Percentiles rank a stretch among this genome's conserved stretches.
Evolutionary conservation across 179 eudicot species (phyloP).

Genomic region (Corrigiola litoralis): DNA sequence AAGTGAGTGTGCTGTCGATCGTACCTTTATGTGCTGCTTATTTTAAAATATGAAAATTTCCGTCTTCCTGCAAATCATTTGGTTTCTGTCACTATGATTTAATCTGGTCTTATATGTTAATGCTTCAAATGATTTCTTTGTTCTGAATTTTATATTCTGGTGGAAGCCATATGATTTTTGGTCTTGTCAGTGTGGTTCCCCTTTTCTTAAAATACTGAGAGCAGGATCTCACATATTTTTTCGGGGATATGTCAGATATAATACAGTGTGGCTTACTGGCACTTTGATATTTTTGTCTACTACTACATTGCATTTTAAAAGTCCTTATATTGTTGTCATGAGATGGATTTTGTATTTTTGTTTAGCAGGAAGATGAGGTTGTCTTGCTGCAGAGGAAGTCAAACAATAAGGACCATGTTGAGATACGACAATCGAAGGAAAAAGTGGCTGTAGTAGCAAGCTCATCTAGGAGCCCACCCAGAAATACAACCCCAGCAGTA

Average conservation of each 20-base stretch:
- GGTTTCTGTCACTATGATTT: too few relatives aligned
- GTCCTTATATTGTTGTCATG: neutral
- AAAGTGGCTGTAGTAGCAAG: conserved; percentile 25
- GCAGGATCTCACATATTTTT: too few relatives aligned
- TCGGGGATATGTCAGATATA: too few relatives aligned
- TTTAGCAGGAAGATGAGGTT: conserved; percentile 43
- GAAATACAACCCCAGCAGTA: conserved; percentile 17
- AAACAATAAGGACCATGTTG: conserved; percentile 33
- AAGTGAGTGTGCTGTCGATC: conserved; percentile 37
- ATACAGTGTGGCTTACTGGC: too few relatives aligned
- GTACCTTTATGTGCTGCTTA: neutral
- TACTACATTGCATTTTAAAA: too few relatives aligned
- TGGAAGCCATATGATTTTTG: neutral
- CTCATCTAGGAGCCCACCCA: conserved; percentile 44
- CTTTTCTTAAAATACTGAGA: too few relatives aligned
- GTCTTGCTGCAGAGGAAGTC: conserved; percentile 40
- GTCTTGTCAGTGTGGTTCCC: too few relatives aligned
- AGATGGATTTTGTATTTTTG: neutral
- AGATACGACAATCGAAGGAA: conserved; percentile 28
- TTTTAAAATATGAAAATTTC: neutral
- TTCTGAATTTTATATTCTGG: neutral
- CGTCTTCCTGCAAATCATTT: neutral
- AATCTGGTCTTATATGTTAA: neutral
- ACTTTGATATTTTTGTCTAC: too few relatives aligned
- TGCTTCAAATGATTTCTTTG: neutral